Evolutionary conservation across 805 yeast genomes (phyloP), one percentile per base, ranked within the genome.

Genomic region (Monosporozyma aerobia): DNA sequence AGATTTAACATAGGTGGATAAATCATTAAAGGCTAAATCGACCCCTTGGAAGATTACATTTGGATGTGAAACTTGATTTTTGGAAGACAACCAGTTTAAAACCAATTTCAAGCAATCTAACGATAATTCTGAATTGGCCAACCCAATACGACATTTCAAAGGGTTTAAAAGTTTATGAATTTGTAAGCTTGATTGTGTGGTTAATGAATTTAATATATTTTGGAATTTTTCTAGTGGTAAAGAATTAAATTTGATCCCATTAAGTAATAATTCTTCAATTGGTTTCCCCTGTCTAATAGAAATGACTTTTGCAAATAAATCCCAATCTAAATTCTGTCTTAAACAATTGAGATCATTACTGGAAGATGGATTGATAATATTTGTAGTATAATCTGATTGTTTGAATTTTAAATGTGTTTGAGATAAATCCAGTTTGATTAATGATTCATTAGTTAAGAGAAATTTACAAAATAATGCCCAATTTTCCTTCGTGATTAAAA

Each of bases 381-480:
- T 35, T 16, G 49, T 27, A 11, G 50, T 4, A 23, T 49, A 48
- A 13, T 49, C 51, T 3, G 49, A 48, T 19, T 37, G 45, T 53
- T 70, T 73, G 16, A 68, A 51, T 55, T 69, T 69, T 47, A 69
- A 62, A 56, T 70, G 73, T 19, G 77, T 76, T 64, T 86, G 92
- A 0, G 95, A 85, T 10, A 87, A 68, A 64, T 87, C 95, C 35
- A 87, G 60, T 54, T 78, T 77, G 49, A 74, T 73, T 45, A 86
- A 62, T 1, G 78, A 78, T 51, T 73, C 77, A 61, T 83, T 85
- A 62, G 81, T 73, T 19, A 87, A 72, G 46, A 90, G 66, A 56
- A 88, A 87, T 75, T 85, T 83, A 64, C 95, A 87, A 40, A 90
- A 70, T 45, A 80, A 71, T 54, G 79, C 76, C 98, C 98, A 90